phyloP scores from a whole-genome alignment of 2,329 filamentous ascomycete species.

The Botrytis elliptica region DNA sequence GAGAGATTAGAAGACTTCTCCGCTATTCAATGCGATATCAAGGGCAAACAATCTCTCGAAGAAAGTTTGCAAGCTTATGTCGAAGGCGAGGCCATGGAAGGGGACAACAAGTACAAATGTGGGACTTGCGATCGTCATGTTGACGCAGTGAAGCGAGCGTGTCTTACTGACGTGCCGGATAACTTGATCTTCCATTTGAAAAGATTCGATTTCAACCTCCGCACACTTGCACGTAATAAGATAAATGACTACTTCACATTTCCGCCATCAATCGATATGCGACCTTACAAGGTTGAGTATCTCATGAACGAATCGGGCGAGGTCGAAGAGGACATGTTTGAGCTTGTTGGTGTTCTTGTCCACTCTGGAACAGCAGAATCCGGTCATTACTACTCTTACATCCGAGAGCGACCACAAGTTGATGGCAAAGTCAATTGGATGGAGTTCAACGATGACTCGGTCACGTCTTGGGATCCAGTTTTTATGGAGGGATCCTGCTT shows the following conservation, averaged over 20 bases:
- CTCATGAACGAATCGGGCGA: constrained; percentile 62
- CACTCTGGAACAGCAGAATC: constrained; percentile 91
- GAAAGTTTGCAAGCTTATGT: constrained; percentile 95
- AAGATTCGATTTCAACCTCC: constrained; percentile 77
- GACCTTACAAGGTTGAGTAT: constrained; percentile 83
- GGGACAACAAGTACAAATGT: constrained; percentile 99
- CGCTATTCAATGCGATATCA: constrained; percentile 93
- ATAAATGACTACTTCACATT: constrained; percentile 96
- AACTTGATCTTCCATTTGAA: constrained; percentile 95
- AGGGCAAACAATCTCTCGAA: constrained; percentile 78
- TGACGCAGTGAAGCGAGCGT: constrained; percentile 89
- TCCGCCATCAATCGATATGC: constrained; percentile 79
- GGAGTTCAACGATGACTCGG: constrained; percentile 91
- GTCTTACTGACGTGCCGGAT: constrained; percentile 87
- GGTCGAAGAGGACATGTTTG: constrained; percentile 72
- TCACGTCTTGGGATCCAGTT: constrained; percentile 70
- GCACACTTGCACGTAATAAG: constrained; percentile 78
- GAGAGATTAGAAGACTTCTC: constrained; percentile 88
- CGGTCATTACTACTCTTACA: constrained; percentile 96
- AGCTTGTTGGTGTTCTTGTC: constrained; percentile 91
- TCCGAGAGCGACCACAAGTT: constrained; percentile 69
- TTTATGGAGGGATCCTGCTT: constrained; percentile 77
- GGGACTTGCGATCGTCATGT: constrained; percentile 85
- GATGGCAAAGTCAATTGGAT: constrained; percentile 63
- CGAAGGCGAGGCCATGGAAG: constrained; percentile 93